phyloP scores from a whole-genome alignment of 495 filamentous ascomycete species.

The Sordaria brevicollis region DNA sequence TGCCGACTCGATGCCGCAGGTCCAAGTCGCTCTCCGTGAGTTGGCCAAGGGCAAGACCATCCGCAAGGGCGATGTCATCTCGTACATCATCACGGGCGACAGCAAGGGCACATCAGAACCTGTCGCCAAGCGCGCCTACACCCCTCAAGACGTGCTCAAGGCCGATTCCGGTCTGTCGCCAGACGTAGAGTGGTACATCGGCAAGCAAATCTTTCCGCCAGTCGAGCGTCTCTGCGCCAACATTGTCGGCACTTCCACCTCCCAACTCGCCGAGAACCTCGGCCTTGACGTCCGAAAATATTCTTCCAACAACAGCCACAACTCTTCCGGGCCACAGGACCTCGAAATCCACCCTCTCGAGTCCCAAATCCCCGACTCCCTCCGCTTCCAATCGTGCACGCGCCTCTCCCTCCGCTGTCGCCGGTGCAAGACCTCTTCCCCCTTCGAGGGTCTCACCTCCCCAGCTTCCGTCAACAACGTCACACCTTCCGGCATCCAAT shows the following conservation, averaged over 20 bases:
- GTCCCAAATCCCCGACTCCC: conserved; percentile 79
- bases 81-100: conserved; percentile 83
- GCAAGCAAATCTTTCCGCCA: conserved; percentile 96
- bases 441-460: conserved; percentile 61
- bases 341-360: conserved; percentile 76
- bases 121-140: conserved; percentile 78
- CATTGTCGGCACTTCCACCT: conserved; percentile 80
- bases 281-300: conserved; percentile 88
- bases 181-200: conserved; percentile 91
- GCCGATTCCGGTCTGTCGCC: conserved; percentile 61
- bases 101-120: conserved; percentile 59
- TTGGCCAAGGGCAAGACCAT: conserved; percentile 78
- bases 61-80: conserved; percentile 88
- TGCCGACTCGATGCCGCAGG: conserved; percentile 88
- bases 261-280: conserved; percentile 85
- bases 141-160: conserved; percentile 76
- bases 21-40: conserved; percentile 85
- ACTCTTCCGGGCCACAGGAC: conserved; percentile 39
- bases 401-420: conserved; percentile 72
- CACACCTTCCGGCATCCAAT: conserved; percentile 63
- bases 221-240: conserved; percentile 97
- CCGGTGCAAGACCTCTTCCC: conserved; percentile 57
- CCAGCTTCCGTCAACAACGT: conserved; percentile 42
- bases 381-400: conserved; percentile 71
- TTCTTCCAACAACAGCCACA: conserved; percentile 23